A percentile compares a stretch with the other conserved stretches of the same genome.
Conservation (phyloP, 2,329 filamentous ascomycete species). For the Thielaviopsis populi region DNA sequence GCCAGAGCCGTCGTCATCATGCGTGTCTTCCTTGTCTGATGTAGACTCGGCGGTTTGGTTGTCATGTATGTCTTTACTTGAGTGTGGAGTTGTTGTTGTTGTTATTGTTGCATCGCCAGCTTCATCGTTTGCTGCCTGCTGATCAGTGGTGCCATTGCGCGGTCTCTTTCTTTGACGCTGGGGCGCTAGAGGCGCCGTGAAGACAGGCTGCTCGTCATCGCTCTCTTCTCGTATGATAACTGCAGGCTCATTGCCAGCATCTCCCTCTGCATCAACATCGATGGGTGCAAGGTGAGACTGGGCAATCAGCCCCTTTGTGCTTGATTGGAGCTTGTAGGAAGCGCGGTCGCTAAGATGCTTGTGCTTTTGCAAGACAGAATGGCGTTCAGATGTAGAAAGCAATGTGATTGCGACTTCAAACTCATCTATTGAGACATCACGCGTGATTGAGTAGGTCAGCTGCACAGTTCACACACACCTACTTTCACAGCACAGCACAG, state of each 20-base stretch:
- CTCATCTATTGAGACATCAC: constrained; percentile 49
- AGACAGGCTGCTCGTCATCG: constrained; percentile 22
- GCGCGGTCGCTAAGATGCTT: constrained; percentile 46
- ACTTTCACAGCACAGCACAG: background rate
- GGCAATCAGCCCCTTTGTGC: constrained; percentile 10
- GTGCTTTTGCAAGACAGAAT: constrained; percentile 73
- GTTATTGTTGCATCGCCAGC: background rate
- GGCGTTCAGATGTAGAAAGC: constrained; percentile 69
- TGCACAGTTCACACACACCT: background rate
- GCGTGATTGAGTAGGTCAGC: constrained; percentile 12
- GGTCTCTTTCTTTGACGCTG: background rate
- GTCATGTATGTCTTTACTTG: background rate
- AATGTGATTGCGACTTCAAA: constrained; percentile 93
- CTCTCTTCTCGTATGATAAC: constrained; percentile 20
- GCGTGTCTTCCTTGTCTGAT: background rate
- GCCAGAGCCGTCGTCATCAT: background rate
- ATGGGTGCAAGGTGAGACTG: constrained; percentile 11
- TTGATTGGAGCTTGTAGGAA: constrained; percentile 22
- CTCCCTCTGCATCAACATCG: constrained; percentile 1
- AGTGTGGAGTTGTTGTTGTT: background rate
- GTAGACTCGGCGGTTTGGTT: background rate
- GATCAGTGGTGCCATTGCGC: background rate
- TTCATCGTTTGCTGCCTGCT: background rate
- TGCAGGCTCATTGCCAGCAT: background rate
- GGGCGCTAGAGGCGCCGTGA: constrained; percentile 24